Evolutionary conservation across 495 filamentous ascomycete genomes (phyloP).

Genomic region (Podospora comata): DNA sequence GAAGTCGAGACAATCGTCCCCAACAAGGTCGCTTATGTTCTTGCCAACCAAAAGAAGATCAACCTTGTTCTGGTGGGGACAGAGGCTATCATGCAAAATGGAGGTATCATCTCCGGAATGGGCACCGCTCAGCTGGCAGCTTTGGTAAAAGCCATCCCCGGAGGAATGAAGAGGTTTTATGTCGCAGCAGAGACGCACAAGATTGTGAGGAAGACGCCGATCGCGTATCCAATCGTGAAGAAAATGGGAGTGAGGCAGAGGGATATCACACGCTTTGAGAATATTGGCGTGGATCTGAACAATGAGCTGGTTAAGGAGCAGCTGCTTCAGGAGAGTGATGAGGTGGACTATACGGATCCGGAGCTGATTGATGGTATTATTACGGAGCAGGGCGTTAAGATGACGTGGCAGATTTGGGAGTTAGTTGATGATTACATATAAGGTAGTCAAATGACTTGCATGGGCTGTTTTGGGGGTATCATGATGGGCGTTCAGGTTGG

Average conservation of each 20-base stretch:
- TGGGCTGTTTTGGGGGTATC: no score
- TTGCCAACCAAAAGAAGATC: constrained; percentile 63
- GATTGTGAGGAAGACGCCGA: constrained; percentile 34
- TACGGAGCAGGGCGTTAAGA: constrained; percentile 45
- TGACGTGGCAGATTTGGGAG: constrained; percentile 37
- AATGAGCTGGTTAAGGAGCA: constrained; percentile 21
- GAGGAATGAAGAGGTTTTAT: constrained; percentile 67
- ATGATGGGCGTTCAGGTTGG: no score
- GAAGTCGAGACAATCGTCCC: constrained; percentile 76
- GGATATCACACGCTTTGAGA: constrained; percentile 63
- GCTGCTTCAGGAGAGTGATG: constrained; percentile 34
- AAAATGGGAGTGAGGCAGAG: constrained; percentile 58
- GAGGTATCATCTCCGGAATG: constrained; percentile 83
- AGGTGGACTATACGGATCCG: constrained; percentile 79
- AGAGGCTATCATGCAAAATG: constrained; percentile 93
- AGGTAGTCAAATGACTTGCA: no score
- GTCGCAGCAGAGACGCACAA: constrained; percentile 95
- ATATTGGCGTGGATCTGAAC: constrained; percentile 44
- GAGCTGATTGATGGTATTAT: constrained; percentile 28
- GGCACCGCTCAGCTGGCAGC: constrained; percentile 89
- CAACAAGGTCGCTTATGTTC: constrained; percentile 78
- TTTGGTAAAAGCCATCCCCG: constrained; percentile 67
- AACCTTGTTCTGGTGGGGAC: constrained; percentile 84
- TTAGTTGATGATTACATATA: constrained; percentile 34
- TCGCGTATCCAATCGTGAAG: constrained; percentile 26